Evolutionary conservation across 2,329 filamentous ascomycete species (phyloP).

Genomic region (Aureobasidium mangrovei): DNA sequence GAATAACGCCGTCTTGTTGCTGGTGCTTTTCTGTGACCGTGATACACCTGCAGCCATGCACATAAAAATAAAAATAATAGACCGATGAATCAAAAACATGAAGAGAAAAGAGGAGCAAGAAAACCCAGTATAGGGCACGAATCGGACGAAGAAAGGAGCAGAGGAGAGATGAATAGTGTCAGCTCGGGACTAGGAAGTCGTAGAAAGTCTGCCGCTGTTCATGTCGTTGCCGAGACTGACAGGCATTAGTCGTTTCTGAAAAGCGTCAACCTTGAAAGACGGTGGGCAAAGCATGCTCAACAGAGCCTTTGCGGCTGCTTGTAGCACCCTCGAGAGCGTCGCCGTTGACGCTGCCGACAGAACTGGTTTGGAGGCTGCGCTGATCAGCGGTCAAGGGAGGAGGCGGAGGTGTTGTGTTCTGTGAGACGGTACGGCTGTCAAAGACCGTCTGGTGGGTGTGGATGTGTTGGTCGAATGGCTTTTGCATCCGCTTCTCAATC

Average conservation of each 20-base stretch:
- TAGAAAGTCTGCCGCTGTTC: neutral
- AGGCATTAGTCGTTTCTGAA: neutral
- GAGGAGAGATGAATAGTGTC: neutral
- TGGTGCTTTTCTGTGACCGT: conserved; percentile 2
- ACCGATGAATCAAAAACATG: neutral
- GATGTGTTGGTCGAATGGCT: conserved; percentile 20
- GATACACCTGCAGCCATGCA: conserved; percentile 4
- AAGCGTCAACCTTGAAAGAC: neutral
- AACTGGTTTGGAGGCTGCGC: conserved; percentile 16
- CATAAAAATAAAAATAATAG: neutral
- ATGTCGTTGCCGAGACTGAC: neutral
- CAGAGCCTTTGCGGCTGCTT: conserved; percentile 21
- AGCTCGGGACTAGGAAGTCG: neutral
- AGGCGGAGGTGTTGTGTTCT: conserved; percentile 4
- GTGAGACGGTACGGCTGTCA: neutral
- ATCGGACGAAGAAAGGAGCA: neutral
- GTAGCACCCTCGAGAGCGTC: conserved; percentile 28
- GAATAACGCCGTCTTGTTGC: neutral
- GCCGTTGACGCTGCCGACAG: conserved; percentile 23
- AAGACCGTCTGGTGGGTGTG: conserved; percentile 20
- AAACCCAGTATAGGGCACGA: neutral
- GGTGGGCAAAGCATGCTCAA: neutral
- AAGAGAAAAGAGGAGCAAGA: neutral
- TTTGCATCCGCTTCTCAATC: conserved; percentile 44
- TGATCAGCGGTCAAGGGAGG: conserved; percentile 14